Conservation (phyloP, 495 filamentous ascomycete genomes). For the Penicillium angulare region DNA sequence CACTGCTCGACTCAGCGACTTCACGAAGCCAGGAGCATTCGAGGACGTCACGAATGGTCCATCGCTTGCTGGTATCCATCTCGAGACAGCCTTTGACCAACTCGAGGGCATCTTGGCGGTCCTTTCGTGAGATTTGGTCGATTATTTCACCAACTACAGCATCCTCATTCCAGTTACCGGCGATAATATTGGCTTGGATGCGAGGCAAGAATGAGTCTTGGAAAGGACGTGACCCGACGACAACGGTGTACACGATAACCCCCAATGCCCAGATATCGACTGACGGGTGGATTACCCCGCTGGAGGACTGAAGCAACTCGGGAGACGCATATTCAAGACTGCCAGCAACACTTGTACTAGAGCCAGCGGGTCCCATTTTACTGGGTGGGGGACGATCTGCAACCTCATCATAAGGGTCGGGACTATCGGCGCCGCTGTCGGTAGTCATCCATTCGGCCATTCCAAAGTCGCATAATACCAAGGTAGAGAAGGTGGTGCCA, state of each 20-base stretch:
- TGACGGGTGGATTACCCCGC: conserved; percentile 50
- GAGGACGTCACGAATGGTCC: conserved; percentile 54
- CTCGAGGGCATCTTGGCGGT: conserved; percentile 47
- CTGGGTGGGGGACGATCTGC: conserved; percentile 46
- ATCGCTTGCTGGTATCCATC: conserved; percentile 49
- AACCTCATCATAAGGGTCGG: conserved; percentile 49
- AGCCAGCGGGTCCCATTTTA: conserved; percentile 55
- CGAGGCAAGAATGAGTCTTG: conserved; percentile 59
- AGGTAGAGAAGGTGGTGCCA: conserved; percentile 48
- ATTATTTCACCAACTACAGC: conserved; percentile 40
- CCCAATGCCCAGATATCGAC: conserved; percentile 76
- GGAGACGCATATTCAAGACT: conserved; percentile 68
- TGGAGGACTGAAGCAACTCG: conserved; percentile 51
- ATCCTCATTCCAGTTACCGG: conserved; percentile 59
- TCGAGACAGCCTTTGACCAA: conserved; percentile 52
- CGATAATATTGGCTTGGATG: conserved; percentile 58
- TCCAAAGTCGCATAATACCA: conserved; percentile 73
- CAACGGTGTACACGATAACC: conserved; percentile 60
- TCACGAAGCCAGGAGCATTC: conserved; percentile 55
- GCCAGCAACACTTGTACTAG: conserved; percentile 57
- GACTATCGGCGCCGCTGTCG: conserved; percentile 47
- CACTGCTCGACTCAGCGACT: conserved; percentile 25
- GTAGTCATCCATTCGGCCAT: conserved; percentile 69
- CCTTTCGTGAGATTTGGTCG: conserved; percentile 18
- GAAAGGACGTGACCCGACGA: conserved; percentile 69